Conservation (phyloP, 2,329 filamentous ascomycete species). For the Hypoxylon sp. region DNA sequence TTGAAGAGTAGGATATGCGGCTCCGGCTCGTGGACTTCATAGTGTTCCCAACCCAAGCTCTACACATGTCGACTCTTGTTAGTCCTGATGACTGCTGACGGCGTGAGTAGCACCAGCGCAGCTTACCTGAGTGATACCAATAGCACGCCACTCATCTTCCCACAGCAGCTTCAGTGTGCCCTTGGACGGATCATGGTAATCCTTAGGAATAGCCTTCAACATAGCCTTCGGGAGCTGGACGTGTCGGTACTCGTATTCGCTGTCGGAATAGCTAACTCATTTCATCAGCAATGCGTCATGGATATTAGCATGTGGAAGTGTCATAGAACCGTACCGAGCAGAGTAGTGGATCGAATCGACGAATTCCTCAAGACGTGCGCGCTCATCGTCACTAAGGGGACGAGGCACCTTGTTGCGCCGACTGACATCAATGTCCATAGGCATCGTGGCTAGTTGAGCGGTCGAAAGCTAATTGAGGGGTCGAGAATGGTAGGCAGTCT, state of each 20-base stretch:
- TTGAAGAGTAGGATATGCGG: conserved; percentile 99
- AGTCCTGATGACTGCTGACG: conserved; percentile 25
- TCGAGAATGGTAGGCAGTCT: conserved; percentile 10
- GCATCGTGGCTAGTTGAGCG: conserved; percentile 42
- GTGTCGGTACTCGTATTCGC: conserved; percentile 95
- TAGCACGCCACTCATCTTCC: conserved; percentile 98
- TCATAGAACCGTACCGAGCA: conserved; percentile 73
- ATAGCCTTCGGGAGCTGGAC: conserved; percentile 98
- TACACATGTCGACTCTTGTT: conserved; percentile 57
- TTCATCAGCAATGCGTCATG: conserved; percentile 32
- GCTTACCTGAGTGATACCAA: conserved; percentile 95
- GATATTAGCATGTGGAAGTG: not conserved
- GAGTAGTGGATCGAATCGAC: conserved; percentile 97
- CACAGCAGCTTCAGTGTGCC: conserved; percentile 96
- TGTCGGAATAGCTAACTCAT: conserved; percentile 84
- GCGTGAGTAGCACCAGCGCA: not conserved
- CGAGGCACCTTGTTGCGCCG: conserved; percentile 91
- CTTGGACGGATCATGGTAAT: conserved; percentile 90
- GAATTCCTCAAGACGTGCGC: conserved; percentile 88
- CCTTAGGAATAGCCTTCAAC: conserved; percentile 96
- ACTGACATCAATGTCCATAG: conserved; percentile 80
- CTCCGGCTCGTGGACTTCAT: conserved; percentile 98
- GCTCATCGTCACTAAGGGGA: conserved; percentile 84
- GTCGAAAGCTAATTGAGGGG: conserved; percentile 2
- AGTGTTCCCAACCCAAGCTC: conserved; percentile 99